phyloP scores from a whole-genome alignment of 768 basidiomycete genomes.

The Paxillus ammoniavirescens region DNA sequence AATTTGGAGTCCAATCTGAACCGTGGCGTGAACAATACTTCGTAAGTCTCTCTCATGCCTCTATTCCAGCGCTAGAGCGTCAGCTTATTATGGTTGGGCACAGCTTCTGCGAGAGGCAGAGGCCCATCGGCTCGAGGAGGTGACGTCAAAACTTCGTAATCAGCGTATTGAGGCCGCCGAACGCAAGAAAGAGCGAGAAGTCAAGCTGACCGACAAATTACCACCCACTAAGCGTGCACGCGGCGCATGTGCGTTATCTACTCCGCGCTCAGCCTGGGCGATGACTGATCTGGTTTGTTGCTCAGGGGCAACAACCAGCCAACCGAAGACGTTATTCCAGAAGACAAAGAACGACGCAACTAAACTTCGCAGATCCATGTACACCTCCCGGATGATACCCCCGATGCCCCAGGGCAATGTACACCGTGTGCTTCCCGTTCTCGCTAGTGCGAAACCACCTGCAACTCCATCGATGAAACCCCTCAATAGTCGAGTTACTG shows the following conservation, averaged over 20 bases:
- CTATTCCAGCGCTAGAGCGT: neutral
- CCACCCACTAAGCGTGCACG: slow-evolving; percentile 66
- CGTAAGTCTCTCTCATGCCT: slow-evolving; percentile 39
- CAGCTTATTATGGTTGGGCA: slow-evolving; percentile 9
- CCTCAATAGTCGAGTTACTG: slow-evolving; percentile 44
- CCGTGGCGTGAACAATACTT: slow-evolving; percentile 73
- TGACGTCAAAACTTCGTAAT: slow-evolving; percentile 57
- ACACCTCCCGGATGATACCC: slow-evolving; percentile 50
- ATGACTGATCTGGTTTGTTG: slow-evolving; percentile 12
- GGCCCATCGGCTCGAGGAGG: slow-evolving; percentile 61
- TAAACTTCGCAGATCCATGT: slow-evolving; percentile 62
- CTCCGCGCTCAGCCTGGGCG: neutral
- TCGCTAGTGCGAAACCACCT: slow-evolving; percentile 34
- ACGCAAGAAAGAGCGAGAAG: slow-evolving; percentile 72
- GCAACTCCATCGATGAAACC: slow-evolving; percentile 29
- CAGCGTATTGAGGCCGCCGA: slow-evolving; percentile 70
- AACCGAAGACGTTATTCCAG: slow-evolving; percentile 72
- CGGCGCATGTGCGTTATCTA: slow-evolving; percentile 42
- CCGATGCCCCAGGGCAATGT: slow-evolving; percentile 47
- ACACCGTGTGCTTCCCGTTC: slow-evolving; percentile 40
- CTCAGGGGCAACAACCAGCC: slow-evolving; percentile 38
- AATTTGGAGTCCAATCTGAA: slow-evolving; percentile 43
- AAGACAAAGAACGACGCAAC: slow-evolving; percentile 72
- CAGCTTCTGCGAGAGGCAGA: slow-evolving; percentile 61
- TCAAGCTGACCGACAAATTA: slow-evolving; percentile 70